Evolutionary conservation across 2,329 filamentous ascomycete species (phyloP).

Genomic region (Curvularia hawaiiensis): DNA sequence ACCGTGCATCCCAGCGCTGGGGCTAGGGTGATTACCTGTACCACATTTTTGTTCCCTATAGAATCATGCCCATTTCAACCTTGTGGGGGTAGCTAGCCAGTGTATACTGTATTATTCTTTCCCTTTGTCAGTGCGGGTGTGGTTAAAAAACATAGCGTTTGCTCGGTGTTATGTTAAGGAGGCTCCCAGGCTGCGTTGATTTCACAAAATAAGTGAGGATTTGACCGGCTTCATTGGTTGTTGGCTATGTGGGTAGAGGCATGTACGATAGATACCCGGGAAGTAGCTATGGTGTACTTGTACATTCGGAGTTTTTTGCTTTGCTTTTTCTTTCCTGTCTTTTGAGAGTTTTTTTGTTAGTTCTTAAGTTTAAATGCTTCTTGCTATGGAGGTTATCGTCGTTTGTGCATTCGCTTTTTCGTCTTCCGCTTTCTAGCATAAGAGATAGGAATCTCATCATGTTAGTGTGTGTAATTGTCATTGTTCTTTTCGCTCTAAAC

Average conservation of each 20-base stretch:
- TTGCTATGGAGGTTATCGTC: not conserved
- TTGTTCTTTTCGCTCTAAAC: not conserved
- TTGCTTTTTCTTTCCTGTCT: not conserved
- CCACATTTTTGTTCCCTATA: not conserved
- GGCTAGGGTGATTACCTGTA: not conserved
- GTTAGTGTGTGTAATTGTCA: not conserved
- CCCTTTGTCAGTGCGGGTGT: not conserved
- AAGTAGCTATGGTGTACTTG: not conserved
- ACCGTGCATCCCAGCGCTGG: not conserved
- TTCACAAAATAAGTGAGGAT: not conserved
- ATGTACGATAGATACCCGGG: slow-evolving; percentile 1
- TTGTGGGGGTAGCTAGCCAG: not conserved
- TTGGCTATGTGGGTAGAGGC: not conserved
- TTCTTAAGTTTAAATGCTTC: not conserved
- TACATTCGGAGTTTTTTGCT: not conserved
- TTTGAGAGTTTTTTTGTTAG: not conserved
- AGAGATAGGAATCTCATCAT: not conserved
- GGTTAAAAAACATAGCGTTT: not conserved
- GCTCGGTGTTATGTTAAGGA: not conserved
- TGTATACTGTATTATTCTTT: not conserved
- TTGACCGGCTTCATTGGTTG: not conserved
- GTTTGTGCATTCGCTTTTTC: not conserved
- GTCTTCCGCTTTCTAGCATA: not conserved
- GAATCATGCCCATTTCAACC: not conserved
- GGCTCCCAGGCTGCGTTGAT: not conserved